Evolutionary conservation across 169 alveolate species (phyloP), one percentile per base, ranked within the genome.

Genomic region (Pseudocohnilembus persalinus): DNA sequence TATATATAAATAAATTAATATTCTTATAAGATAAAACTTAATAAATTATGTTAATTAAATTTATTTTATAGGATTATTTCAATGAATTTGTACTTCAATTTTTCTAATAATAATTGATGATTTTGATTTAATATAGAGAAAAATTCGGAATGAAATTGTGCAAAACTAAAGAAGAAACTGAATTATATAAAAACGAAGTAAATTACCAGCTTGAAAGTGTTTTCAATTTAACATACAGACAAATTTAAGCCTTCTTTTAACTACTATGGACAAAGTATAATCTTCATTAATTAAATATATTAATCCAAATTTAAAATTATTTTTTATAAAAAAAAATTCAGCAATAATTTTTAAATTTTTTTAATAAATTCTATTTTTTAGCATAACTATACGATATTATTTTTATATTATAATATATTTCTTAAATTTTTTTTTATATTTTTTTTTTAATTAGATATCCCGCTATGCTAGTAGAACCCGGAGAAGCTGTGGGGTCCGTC

Each of bases 401-500:
- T n/a, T n/a, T n/a, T n/a, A n/a, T n/a, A n/a, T n/a, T n/a, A n/a
- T n/a, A n/a, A n/a, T n/a, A n/a, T n/a, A n/a, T n/a, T n/a, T n/a
- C n/a, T n/a, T n/a, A n/a, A n/a, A n/a, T n/a, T n/a, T n/a, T n/a
- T n/a, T n/a, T n/a, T n/a, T n/a, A n/a, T n/a, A n/a, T n/a, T n/a
- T n/a, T n/a, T n/a, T n/a, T n/a, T n/a, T n/a, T 49, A 11, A 49
- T 49, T 64, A 98, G 97, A 89, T 98, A 98, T 92, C 93, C 91
- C 83, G 93, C 93, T 90, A 97, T 99, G 33, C 87, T 96, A 35
- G 96, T 97, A 75, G 95, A 95, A 76, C 99, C 99, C 0, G 99
- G 99, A n/a, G 99, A 99, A 88, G 99, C 99, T 20, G 99, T 98
- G 1, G 99, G 99, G 4, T 99, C 99, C 1, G 97, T 98, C 73